These are phyloP conservation scores for Tephrocybe sp. DNA, from an alignment of 768 basidiomycete genomes.

Conservation along the genomic window DNA sequence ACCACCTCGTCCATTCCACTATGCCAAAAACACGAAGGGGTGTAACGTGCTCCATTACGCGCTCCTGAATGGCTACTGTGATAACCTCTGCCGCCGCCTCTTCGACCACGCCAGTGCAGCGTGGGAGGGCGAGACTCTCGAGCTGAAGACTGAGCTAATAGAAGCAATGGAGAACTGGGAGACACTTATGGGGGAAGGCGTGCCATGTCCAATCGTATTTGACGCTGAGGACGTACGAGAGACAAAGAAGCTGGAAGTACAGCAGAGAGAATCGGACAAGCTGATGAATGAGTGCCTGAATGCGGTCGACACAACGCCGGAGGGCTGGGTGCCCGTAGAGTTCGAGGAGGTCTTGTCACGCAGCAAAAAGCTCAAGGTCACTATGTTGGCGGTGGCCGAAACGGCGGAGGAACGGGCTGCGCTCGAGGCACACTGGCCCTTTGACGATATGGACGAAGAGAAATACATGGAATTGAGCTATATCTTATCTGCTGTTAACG, in stretches of 20 bases:
- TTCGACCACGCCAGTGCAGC: slow-evolving; percentile 41
- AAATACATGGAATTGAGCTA: slow-evolving; percentile 11
- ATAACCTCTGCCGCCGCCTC: slow-evolving; percentile 39
- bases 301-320: slow-evolving; percentile 34
- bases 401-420: slow-evolving; percentile 37
- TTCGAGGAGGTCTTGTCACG: slow-evolving; percentile 38
- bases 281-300: slow-evolving; percentile 24
- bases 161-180: slow-evolving; percentile 42
- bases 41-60: slow-evolving; percentile 41
- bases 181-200: slow-evolving; percentile 34
- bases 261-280: slow-evolving; percentile 29
- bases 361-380: slow-evolving; percentile 33
- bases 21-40: slow-evolving; percentile 33
- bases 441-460: slow-evolving; percentile 22
- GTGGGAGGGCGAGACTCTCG: slow-evolving; percentile 53
- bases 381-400: slow-evolving; percentile 25
- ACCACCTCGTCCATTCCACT: slow-evolving; percentile 41
- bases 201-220: slow-evolving; percentile 46
- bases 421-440: slow-evolving; percentile 18
- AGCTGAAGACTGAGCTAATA: slow-evolving; percentile 46
- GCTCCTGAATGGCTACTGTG: background rate
- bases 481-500: too few species aligned
- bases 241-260: slow-evolving; percentile 36
- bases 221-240: slow-evolving; percentile 42
- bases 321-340: slow-evolving; percentile 43